A percentile compares a stretch with the other conserved stretches of the same genome.
These are phyloP conservation scores for Monilinia aucupariae DNA, from an alignment of 2,329 filamentous ascomycete genomes.

Conservation along the genomic window DNA sequence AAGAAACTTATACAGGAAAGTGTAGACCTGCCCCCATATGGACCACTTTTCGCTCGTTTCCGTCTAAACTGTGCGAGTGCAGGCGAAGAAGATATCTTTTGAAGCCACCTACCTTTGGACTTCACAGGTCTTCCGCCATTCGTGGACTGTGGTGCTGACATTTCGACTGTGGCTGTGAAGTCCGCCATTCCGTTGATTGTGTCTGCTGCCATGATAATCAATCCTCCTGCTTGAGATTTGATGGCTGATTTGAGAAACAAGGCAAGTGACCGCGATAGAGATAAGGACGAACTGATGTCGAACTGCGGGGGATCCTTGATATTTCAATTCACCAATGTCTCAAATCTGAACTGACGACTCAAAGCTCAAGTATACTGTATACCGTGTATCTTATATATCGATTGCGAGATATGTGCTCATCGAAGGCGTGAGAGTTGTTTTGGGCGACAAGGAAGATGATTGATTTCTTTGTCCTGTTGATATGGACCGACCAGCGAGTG, in stretches of 20 bases:
- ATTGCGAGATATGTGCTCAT: background rate
- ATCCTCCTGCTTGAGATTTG: background rate
- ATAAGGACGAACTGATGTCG: background rate
- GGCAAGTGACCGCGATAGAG: conserved; percentile 5
- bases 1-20: conserved; percentile 34
- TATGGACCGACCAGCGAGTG: background rate
- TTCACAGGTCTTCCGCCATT: conserved; percentile 24
- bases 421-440: conserved; percentile 1
- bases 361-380: no score
- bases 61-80: conserved; percentile 32
- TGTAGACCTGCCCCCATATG: conserved; percentile 30
- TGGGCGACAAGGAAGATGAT: background rate
- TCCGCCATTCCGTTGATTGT: background rate
- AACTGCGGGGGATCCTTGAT: background rate
- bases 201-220: background rate
- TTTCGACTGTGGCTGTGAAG: background rate
- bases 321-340: conserved; percentile 10
- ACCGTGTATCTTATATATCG: background rate
- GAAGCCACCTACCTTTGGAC: conserved; percentile 32
- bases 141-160: background rate
- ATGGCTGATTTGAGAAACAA: background rate
- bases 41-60: conserved; percentile 32
- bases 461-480: background rate
- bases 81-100: conserved; percentile 36
- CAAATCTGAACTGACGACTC: background rate